Conservation (phyloP, 768 basidiomycete species). For the Galerina sulciceps region DNA sequence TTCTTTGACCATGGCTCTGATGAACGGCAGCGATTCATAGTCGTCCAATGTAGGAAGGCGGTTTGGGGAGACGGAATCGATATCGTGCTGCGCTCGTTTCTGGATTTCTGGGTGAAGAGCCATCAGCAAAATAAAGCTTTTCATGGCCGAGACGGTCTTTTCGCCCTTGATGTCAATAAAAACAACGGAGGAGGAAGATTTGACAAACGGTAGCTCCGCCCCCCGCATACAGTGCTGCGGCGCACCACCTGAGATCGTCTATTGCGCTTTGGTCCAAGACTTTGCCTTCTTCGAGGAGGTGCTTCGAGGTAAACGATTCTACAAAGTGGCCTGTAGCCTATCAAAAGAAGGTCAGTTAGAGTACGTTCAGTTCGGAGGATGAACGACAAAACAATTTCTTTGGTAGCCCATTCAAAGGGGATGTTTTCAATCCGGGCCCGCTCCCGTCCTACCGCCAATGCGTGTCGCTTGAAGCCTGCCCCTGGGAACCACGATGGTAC, state of each 20-base stretch:
- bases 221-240: conserved; percentile 35
- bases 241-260: conserved; percentile 32
- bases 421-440: conserved; percentile 24
- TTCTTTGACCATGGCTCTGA: conserved; percentile 43
- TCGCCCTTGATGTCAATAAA: not conserved
- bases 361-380: not conserved
- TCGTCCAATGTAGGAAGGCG: conserved; percentile 41
- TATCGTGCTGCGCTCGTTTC: conserved; percentile 40
- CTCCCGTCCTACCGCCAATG: conserved; percentile 15
- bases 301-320: conserved; percentile 36
- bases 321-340: conserved; percentile 12
- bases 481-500: conserved; percentile 49
- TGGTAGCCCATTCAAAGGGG: conserved; percentile 36
- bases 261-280: conserved; percentile 24
- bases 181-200: not conserved
- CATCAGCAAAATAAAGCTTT: conserved; percentile 44
- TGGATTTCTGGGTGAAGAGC: conserved; percentile 40
- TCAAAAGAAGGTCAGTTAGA: not conserved
- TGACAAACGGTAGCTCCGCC: conserved; percentile 42
- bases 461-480: conserved; percentile 40
- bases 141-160: conserved; percentile 38
- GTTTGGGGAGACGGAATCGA: conserved; percentile 36
- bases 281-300: conserved; percentile 30
- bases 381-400: conserved; percentile 27
- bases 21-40: conserved; percentile 34